Conservation (phyloP, 2,329 filamentous ascomycete genomes). For the Aspergillus fischeri region DNA sequence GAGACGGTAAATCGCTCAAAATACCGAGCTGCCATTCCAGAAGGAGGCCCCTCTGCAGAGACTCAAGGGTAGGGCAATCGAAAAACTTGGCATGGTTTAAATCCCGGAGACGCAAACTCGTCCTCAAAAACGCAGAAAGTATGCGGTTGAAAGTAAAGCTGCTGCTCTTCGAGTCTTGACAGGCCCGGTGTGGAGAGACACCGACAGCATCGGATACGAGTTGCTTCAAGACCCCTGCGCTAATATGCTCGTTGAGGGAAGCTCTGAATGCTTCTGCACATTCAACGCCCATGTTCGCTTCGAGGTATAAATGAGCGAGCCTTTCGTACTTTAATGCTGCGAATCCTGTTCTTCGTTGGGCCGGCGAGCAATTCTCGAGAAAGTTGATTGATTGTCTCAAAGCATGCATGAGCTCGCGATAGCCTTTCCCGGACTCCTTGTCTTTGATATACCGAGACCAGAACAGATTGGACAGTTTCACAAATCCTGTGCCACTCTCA, state of each 20-base stretch:
- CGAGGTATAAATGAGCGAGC: conserved; percentile 39
- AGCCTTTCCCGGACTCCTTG: conserved; percentile 32
- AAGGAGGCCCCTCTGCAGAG: conserved; percentile 25
- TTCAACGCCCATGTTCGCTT: conserved; percentile 31
- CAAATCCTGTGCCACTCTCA: conserved; percentile 25
- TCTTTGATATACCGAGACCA: conserved; percentile 46
- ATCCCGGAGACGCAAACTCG: conserved; percentile 30
- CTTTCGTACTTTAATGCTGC: conserved; percentile 43
- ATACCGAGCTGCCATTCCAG: conserved; percentile 38
- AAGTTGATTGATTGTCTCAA: conserved; percentile 40
- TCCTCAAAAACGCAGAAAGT: conserved; percentile 32
- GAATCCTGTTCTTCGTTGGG: conserved; percentile 36
- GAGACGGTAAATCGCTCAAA: conserved; percentile 27
- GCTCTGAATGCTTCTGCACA: conserved; percentile 36
- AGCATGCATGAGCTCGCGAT: conserved; percentile 33
- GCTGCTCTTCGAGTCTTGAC: conserved; percentile 32
- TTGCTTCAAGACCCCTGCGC: conserved; percentile 32
- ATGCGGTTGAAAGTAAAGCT: conserved; percentile 37
- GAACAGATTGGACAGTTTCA: conserved; percentile 44
- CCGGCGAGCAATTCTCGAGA: conserved; percentile 30
- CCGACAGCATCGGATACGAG: conserved; percentile 23
- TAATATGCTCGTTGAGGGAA: conserved; percentile 40
- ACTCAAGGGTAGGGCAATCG: conserved; percentile 27
- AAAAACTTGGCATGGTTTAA: conserved; percentile 24
- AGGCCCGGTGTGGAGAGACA: conserved; percentile 23